phyloP scores from a whole-genome alignment of 805 yeast species.

The Candida vaughaniae region DNA sequence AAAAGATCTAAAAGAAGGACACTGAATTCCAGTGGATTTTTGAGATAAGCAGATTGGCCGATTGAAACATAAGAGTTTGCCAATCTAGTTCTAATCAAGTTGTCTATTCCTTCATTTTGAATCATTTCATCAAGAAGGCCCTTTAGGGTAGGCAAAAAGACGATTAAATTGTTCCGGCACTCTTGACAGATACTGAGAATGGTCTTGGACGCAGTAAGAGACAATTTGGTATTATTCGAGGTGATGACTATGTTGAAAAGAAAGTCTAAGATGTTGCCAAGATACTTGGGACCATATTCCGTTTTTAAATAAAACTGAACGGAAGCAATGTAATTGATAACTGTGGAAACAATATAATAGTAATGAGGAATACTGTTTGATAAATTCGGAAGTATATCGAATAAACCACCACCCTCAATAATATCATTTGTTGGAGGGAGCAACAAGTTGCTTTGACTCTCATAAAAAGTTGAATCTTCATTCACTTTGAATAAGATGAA shows the following conservation, averaged over 20 bases:
- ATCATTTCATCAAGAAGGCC: constrained; percentile 48
- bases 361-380: constrained; percentile 1
- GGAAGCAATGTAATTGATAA: constrained; percentile 57
- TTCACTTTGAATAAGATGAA: constrained; percentile 58
- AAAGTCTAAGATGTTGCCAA: constrained; percentile 55
- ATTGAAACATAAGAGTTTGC: constrained; percentile 63
- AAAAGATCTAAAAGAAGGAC: constrained; percentile 21
- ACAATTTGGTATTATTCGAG: constrained; percentile 14
- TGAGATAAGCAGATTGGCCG: constrained; percentile 47
- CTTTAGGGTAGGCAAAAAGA: constrained; percentile 49
- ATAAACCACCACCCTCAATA: constrained; percentile 17
- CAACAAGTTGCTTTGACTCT: constrained; percentile 17
- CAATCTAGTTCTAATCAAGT: constrained; percentile 57
- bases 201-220: constrained; percentile 47
- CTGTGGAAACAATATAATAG: constrained; percentile 33
- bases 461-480: constrained; percentile 48
- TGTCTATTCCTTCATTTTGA: constrained; percentile 34
- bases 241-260: constrained; percentile 43
- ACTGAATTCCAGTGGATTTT: constrained; percentile 37
- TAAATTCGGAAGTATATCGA: constrained; percentile 2
- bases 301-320: constrained; percentile 59
- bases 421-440: constrained; percentile 25
- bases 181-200: constrained; percentile 58
- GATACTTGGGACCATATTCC: constrained; percentile 40
- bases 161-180: constrained; percentile 43